Conservation (phyloP, 208 protist genomes). For the Crithidia expoeki region DNA sequence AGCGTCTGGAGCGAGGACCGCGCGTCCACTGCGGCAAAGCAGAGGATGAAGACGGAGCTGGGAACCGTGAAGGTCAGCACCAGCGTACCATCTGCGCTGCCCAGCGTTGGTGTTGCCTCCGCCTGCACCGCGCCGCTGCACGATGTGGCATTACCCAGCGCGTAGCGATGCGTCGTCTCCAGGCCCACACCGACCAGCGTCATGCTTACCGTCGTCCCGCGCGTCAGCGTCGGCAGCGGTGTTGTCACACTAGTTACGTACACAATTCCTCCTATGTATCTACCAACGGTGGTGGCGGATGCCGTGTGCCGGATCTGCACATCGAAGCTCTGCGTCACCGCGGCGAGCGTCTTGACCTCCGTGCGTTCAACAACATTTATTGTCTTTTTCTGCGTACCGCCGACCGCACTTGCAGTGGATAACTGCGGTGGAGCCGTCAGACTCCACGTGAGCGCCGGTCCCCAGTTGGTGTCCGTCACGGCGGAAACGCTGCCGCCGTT, state of each 20-base stretch:
- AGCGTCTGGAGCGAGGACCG: conserved; percentile 43
- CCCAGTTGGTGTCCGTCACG: conserved; percentile 22
- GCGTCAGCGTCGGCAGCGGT: conserved; percentile 27
- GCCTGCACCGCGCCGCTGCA: conserved; percentile 35
- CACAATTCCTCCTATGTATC: conserved; percentile 51
- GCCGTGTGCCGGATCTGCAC: conserved; percentile 39
- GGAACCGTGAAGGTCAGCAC: conserved; percentile 48
- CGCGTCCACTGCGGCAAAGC: conserved; percentile 68
- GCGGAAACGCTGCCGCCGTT: conserved; percentile 47
- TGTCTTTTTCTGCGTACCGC: background rate
- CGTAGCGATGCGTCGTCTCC: conserved; percentile 62
- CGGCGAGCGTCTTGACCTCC: conserved; percentile 8
- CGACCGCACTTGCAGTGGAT: background rate
- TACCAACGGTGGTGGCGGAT: conserved; percentile 19
- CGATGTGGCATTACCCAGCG: conserved; percentile 37
- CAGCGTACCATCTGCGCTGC: conserved; percentile 28
- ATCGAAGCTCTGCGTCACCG: conserved; percentile 28
- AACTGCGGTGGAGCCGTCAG: conserved; percentile 37
- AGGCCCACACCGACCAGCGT: conserved; percentile 59
- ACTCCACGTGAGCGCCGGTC: conserved; percentile 32
- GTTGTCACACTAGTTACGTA: conserved; percentile 41
- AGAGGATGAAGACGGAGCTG: conserved; percentile 49
- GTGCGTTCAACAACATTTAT: background rate
- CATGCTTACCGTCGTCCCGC: conserved; percentile 29
- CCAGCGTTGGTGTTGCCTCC: conserved; percentile 23